Conservation (phyloP, 2,329 filamentous ascomycete species). For the Hypomyces perniciosus region DNA sequence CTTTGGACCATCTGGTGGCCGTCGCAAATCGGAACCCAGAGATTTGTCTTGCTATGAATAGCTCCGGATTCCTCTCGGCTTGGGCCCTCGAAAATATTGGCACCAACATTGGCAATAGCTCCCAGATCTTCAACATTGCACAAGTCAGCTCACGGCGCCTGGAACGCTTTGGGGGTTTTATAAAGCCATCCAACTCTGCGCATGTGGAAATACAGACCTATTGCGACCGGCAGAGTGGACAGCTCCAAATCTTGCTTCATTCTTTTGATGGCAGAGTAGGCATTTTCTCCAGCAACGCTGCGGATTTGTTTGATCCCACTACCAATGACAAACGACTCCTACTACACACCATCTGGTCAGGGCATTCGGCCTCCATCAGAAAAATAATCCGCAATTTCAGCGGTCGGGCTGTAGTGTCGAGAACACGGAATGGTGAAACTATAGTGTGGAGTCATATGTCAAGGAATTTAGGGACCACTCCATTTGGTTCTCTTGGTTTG, state of each 20-base stretch:
- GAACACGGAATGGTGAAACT: slow-evolving; percentile 71
- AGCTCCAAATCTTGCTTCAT: slow-evolving; percentile 70
- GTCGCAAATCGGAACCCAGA: slow-evolving; percentile 82
- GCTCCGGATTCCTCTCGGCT: slow-evolving; percentile 78
- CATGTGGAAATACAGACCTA: slow-evolving; percentile 70
- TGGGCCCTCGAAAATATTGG: slow-evolving; percentile 89
- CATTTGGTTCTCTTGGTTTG: slow-evolving; percentile 35
- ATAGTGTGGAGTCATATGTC: slow-evolving; percentile 73
- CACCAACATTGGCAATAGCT: slow-evolving; percentile 57
- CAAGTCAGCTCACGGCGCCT: slow-evolving; percentile 60
- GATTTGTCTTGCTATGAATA: slow-evolving; percentile 79
- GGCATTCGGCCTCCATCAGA: slow-evolving; percentile 72
- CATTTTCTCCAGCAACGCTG: slow-evolving; percentile 72
- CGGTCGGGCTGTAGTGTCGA: slow-evolving; percentile 72
- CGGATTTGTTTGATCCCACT: slow-evolving; percentile 71
- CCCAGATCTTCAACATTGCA: slow-evolving; percentile 78
- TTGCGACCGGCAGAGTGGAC: slow-evolving; percentile 57
- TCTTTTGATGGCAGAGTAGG: slow-evolving; percentile 80
- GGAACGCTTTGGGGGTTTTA: slow-evolving; percentile 35
- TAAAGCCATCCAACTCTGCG: slow-evolving; percentile 18
- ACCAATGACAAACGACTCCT: slow-evolving; percentile 54
- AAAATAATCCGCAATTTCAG: slow-evolving; percentile 84
- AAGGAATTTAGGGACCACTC: slow-evolving; percentile 12
- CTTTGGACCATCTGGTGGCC: slow-evolving; percentile 77
- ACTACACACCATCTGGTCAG: slow-evolving; percentile 68